Evolutionary conservation across 1,284 basidiomycete genomes (phyloP).

Genomic region (Papiliotrema fonsecae): DNA sequence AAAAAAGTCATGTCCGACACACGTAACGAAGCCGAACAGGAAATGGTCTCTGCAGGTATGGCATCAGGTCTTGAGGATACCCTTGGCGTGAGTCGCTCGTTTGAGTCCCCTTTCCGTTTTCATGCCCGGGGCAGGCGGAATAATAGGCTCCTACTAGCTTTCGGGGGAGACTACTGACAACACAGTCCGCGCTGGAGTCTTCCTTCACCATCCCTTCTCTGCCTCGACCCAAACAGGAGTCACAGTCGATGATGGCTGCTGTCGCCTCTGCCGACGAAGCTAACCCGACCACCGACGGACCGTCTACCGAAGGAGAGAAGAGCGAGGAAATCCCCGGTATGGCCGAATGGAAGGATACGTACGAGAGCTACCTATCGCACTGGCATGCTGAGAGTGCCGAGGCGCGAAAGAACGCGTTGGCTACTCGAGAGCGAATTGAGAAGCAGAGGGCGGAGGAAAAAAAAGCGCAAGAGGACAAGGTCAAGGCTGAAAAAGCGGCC

Average conservation of each 20-base stretch:
- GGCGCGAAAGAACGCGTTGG: slow-evolving; percentile 68
- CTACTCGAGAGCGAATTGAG: slow-evolving; percentile 68
- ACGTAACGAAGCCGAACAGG: slow-evolving; percentile 25
- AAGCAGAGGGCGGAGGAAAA: slow-evolving; percentile 32
- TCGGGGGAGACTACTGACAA: too few species aligned
- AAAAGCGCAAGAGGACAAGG: slow-evolving; percentile 21
- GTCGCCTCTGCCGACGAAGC: slow-evolving; percentile 9
- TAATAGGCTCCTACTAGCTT: too few species aligned
- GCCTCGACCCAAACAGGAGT: slow-evolving; percentile 19
- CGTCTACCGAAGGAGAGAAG: slow-evolving; percentile 1
- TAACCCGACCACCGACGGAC: slow-evolving; percentile 6
- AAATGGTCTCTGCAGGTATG: slow-evolving; percentile 18
- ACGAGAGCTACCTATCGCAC: slow-evolving; percentile 62
- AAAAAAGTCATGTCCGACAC: slow-evolving; percentile 47
- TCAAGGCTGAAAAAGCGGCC: slow-evolving; percentile 22
- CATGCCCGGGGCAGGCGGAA: too few species aligned
- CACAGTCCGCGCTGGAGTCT: slow-evolving; percentile 40
- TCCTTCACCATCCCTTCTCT: slow-evolving; percentile 43
- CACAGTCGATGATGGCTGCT: slow-evolving; percentile 11
- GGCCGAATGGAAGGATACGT: slow-evolving; percentile 57
- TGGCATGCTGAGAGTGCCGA: slow-evolving; percentile 72
- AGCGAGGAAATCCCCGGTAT: slow-evolving; percentile 20
- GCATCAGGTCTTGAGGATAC: slow-evolving; percentile 31
- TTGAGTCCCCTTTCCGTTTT: too few species aligned
- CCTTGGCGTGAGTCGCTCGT: slow-evolving; percentile 41